phyloP scores from a whole-genome alignment of 2,329 filamentous ascomycete species.

The Didymella keratinophila region DNA sequence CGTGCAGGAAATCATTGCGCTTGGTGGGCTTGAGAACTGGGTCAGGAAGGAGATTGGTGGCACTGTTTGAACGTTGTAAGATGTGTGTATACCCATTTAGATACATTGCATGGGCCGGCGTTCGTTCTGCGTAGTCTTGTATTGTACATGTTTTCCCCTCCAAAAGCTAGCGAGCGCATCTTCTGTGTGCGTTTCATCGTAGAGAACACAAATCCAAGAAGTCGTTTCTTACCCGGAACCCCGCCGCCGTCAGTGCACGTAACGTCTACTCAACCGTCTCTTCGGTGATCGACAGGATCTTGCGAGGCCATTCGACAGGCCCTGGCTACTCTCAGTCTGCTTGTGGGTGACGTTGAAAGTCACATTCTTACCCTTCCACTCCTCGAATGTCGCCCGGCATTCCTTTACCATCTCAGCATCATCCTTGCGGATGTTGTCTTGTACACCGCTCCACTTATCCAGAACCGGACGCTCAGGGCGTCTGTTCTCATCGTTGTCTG shows the following conservation, averaged over 20 bases:
- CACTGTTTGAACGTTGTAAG: conserved; percentile 29
- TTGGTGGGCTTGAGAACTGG: conserved; percentile 83
- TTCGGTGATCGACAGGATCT: conserved; percentile 8
- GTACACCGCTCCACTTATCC: conserved; percentile 16
- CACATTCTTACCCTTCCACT: conserved; percentile 4
- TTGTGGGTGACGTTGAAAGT: conserved; percentile 22
- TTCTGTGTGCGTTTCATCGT: not conserved
- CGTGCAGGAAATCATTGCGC: conserved; percentile 70
- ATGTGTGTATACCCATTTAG: conserved; percentile 31
- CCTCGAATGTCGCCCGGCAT: not conserved
- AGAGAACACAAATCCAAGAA: not conserved
- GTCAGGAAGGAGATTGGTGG: conserved; percentile 72
- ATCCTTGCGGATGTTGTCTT: conserved; percentile 11
- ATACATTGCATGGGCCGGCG: conserved; percentile 27
- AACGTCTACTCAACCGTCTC: conserved; percentile 12
- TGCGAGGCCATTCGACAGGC: conserved; percentile 5
- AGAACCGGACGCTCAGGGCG: conserved; percentile 7
- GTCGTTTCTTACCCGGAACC: not conserved
- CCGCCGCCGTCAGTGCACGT: not conserved
- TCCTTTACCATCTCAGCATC: conserved; percentile 9
- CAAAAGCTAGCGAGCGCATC: conserved; percentile 1
- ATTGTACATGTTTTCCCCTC: conserved; percentile 9
- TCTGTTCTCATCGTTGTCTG: not conserved
- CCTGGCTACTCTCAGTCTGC: conserved; percentile 2
- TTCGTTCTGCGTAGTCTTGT: conserved; percentile 14